Evolutionary conservation across 805 yeast genomes (phyloP), one percentile per base, ranked within the genome.

Genomic region (Suhomyces emberorum): DNA sequence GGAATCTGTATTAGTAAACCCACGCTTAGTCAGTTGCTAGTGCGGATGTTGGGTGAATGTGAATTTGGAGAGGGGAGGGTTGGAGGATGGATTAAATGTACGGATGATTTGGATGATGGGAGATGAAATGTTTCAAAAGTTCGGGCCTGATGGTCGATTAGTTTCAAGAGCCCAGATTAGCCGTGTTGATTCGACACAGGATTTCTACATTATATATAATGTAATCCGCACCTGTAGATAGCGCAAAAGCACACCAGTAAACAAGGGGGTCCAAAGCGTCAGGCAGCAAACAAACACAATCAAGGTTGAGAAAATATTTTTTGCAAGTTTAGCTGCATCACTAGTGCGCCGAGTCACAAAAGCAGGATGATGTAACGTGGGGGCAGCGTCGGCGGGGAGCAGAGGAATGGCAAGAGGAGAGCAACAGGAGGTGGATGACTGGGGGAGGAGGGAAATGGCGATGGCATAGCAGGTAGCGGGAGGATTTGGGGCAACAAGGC

Each of bases 261-360:
- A 22, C 34, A 32, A 23, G 34, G 28, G 34, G 34, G 14, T 23
- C 34, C 34, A 29, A 15, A 15, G 20, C 23, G 27, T 12, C 34
- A 32, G 34, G 34, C 34, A 32, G 34, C 34, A 32, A 30, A 32
- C 34, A 32, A 24, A 32, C 34, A 31, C 34, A 32, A 32, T 20
- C 21, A 20, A 7, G 22, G 22, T 20, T 7, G 8, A 24, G n/a
- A 31, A 32, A 32, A 17, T 9, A 32, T 32, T 17, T 32, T 24
- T 17, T 14, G 7, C n/a, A n/a, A n/a, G n/a, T n/a, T n/a, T n/a
- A 8, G 28, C 19, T 27, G 17, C 27, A 14, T 16, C 15, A 30
- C 25, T 18, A 15, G 15, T 21, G 34, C 34, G 34, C 19, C 19
- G 21, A 11, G 12, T n/a, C 34, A 32, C 34, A 32, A 23, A 23